Evolutionary conservation across 2,329 filamentous ascomycete species (phyloP), one percentile per base, ranked within the genome.

Genomic region (Elsinoe perseae): DNA sequence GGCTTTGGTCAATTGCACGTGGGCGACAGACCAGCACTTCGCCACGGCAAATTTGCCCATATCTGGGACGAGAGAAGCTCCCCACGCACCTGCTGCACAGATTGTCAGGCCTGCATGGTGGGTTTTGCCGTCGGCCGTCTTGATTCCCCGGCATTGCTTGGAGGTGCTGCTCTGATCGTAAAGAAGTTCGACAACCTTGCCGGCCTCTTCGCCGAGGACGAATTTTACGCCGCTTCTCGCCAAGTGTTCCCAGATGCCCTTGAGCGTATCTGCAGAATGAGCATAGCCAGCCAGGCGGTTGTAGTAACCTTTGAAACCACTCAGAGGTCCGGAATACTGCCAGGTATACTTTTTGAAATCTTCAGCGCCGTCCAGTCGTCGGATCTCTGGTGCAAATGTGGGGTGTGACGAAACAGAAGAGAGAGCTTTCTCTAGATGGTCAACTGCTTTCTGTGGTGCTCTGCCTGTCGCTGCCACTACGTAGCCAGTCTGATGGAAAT

Each of bases 11-110:
- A 85, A 72, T 48, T 78, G 76, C 1, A 84, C 70, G 62, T 85
- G 82, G 0, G 78, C 81, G 1, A 85, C 76, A 0, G 78, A 76
- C 78, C 80, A 84, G 0, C 74, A 77, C 56, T 79, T 79, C 3
- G 81, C 82, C 0, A 76, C 74, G 2, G 81, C 72, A 36, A 79
- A 76, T 0, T 65, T 66, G 1, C 76, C 77, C 1, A 80, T 64
- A 14, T 75, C 68, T 0, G 82, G 80, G 1, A 78, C 62, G 0
- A 84, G 65, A 0, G 64, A 69, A 1, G 73, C 73, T 0, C 72
- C 74, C 4, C 71, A 72, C 0, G 80, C 81, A 0, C 82, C 81
- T 0, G 75, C 70, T 0, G 80, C 74, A 1, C 81, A 69, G 10
- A 84, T 74, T 1, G 77, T 73, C 2, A 77, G 59, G 0, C 64